Evolutionary conservation across 1,284 basidiomycete species (phyloP), one percentile per base, ranked within the genome.

Genomic region (Ganoderma leucocontextum): DNA sequence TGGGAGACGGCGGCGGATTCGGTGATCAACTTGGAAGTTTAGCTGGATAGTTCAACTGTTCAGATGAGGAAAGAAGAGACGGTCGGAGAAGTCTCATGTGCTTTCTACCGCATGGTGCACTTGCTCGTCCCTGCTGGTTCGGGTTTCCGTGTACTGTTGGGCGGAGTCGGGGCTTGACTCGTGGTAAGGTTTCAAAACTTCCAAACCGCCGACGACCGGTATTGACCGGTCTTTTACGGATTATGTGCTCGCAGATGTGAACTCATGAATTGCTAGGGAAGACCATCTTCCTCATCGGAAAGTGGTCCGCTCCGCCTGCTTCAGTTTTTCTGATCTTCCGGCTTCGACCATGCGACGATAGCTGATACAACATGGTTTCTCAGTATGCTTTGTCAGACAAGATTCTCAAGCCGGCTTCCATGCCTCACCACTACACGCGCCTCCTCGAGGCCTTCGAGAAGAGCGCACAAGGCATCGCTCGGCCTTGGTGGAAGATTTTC

Each of bases 401-500:
- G 75, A 89, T 84, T 47, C 77, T 92, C 59, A 83, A 85, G 62
- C 92, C 92, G 3, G 86, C 87, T 13, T 92, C 92, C 9, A 86
- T 86, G 78, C 91, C 92, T 22, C 80, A 84, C 64, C 88, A 94
- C 78, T 94, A 94, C 74, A 83, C 87, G 52, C 87, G 91, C 44
- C 83, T 94, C 19, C 83, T 88, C 1, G 90, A 91, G 72, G 92
- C 87, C 4, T 88, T 89, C 71, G 87, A 91, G 70, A 91, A 90
- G 79, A 91, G 90, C 74, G 86, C 87, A 3, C 82, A 89, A 75
- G 92, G 92, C n/a, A 91, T 92, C 62, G 85, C 84, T 29, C 82
- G 92, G 58, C 91, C 92, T 2, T 89, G 89, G 90, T 94, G 92
- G 92, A 92, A 94, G 78, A 81, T 91, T 52, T 91, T 94, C 79